Evolutionary conservation across 306 rosid genomes (phyloP), one percentile per base, ranked within the genome.

Genomic region (Cucumis hystrix): DNA sequence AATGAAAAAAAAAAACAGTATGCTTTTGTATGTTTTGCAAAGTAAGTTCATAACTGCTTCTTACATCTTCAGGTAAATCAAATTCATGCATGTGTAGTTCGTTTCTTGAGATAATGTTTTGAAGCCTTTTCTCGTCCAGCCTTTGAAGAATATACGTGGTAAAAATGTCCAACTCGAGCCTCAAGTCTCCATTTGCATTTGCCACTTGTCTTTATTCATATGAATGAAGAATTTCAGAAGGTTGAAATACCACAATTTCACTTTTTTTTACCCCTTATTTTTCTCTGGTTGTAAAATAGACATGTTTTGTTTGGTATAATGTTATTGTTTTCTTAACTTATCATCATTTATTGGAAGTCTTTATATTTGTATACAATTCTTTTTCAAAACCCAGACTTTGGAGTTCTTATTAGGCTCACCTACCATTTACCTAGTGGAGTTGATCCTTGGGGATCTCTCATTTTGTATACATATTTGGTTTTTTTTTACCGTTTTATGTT

Each of bases 141-240:
- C 94, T 81, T 91, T 91, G 54, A 90, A 91, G 87, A 83, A 93
- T 39, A 93, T 74, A 12, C 10, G 45, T 91, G 91, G 55, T 88
- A 91, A 83, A 88, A 91, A 77, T 91, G 96, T 52, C 89, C 90
- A 25, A 87, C n/a, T 45, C 96, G 93, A 12, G 88, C 93, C 78
- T 86, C 65, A n/a, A 86, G 71, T 86, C 96, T 84, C 85, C 47
- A 37, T 83, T 88, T 87, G 83, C 63, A 39, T 79, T 5, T 52
- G 49, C 58, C 79, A 43, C n/a, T 68, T 43, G 39, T 12, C 25
- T 45, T 20, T 43, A 6, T 68, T 68, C 52, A 68, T 68, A 41
- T 45, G 57, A 69, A 13, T 25, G 76, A 47, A 47, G 21, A 70
- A 25, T 23, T 70, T 47, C 15, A 70, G 12, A 63, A 63, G 70